Evolutionary conservation across 768 basidiomycete species (phyloP).

Genomic region (Lyophyllum atratum): DNA sequence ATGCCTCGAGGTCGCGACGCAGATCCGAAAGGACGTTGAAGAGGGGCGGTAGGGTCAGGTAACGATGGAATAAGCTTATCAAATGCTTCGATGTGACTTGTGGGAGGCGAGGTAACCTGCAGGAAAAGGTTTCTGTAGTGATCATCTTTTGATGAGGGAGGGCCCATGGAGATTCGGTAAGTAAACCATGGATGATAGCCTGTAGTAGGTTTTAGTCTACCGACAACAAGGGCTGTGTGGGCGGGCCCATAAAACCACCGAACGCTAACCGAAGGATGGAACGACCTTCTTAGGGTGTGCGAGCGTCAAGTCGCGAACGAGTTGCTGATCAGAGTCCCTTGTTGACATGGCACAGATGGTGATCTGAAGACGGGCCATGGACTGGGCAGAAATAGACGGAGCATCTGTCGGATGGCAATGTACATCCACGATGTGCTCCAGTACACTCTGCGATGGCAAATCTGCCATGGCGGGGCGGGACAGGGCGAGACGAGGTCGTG

Average conservation of each 20-base stretch:
- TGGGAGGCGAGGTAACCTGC: conserved; percentile 19
- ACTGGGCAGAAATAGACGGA: conserved; percentile 38
- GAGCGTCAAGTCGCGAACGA: conserved; percentile 66
- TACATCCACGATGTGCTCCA: conserved; percentile 77
- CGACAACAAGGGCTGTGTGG: conserved; percentile 10
- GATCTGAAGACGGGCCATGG: conserved; percentile 59
- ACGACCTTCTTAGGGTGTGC: conserved; percentile 66
- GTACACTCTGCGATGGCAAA: conserved; percentile 40
- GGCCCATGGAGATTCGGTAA: conserved; percentile 64
- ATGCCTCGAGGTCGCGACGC: conserved; percentile 55
- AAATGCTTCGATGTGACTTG: conserved; percentile 44
- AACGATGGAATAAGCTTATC: conserved; percentile 60
- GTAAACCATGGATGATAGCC: conserved; percentile 96
- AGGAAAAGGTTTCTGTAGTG: conserved; percentile 82
- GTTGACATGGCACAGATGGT: conserved; percentile 87
- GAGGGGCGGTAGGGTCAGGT: conserved; percentile 73
- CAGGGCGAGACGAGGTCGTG: neutral
- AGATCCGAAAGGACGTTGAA: conserved; percentile 59
- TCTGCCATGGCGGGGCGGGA: conserved; percentile 2
- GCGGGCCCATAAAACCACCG: conserved; percentile 8
- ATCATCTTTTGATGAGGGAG: conserved; percentile 51
- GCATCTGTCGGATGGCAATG: conserved; percentile 95
- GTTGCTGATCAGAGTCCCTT: conserved; percentile 62
- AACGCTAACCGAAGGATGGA: conserved; percentile 83
- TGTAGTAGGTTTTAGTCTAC: conserved; percentile 27